Conservation (phyloP, 306 rosid species). For the Lathyrus aphaca region DNA sequence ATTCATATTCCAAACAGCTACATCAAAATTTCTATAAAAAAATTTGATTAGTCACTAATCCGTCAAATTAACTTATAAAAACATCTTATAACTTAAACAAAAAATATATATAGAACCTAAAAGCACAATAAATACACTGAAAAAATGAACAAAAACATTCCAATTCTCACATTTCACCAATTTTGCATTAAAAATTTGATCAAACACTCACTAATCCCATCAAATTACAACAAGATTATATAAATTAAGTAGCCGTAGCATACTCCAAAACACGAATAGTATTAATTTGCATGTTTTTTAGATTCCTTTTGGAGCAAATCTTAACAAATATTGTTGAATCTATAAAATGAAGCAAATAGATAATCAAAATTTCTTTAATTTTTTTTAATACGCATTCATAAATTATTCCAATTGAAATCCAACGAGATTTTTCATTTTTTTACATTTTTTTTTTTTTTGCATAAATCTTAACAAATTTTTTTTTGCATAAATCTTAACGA, state of each 20-base stretch:
- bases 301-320: no score
- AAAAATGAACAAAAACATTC: constrained; percentile 26
- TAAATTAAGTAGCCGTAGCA: neutral
- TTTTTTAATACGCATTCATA: no score
- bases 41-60: neutral
- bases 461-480: neutral
- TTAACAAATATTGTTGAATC: no score
- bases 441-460: neutral
- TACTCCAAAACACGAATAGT: no score
- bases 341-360: no score
- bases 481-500: neutral
- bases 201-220: neutral
- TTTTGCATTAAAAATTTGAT: neutral
- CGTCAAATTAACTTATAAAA: neutral
- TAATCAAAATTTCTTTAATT: no score
- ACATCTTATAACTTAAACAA: no score
- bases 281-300: no score
- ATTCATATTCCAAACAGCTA: neutral
- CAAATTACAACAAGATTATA: neutral
- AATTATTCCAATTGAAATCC: neutral
- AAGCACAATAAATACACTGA: constrained; percentile 46
- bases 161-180: constrained; percentile 17
- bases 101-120: constrained; percentile 33
- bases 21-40: constrained; percentile 8
- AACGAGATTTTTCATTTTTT: neutral